phyloP scores from a whole-genome alignment of 2,329 filamentous ascomycete species.

The Stagonosporopsis tanaceti region DNA sequence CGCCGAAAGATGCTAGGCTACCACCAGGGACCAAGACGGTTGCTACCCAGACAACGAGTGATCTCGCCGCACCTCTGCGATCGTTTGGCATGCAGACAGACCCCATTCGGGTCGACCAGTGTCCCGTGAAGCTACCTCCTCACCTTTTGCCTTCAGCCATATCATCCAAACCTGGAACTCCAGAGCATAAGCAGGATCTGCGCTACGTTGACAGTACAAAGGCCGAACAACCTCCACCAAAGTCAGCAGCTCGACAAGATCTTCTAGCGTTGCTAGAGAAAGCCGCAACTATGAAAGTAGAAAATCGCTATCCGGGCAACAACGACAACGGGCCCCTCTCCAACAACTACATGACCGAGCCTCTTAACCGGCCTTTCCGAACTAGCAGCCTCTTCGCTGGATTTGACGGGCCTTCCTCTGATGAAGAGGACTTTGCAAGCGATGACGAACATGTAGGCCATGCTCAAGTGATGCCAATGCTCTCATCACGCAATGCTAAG shows the following conservation, averaged over 20 bases:
- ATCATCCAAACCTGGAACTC: slow-evolving; percentile 58
- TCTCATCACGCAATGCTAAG: slow-evolving; percentile 57
- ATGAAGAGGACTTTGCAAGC: slow-evolving; percentile 61
- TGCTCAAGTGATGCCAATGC: slow-evolving; percentile 55
- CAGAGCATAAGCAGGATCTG: slow-evolving; percentile 37
- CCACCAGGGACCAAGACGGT: slow-evolving; percentile 83
- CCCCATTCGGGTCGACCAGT: slow-evolving; percentile 83
- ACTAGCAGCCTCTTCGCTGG: slow-evolving; percentile 88
- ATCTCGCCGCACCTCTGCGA: slow-evolving; percentile 55
- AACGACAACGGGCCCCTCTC: slow-evolving; percentile 81
- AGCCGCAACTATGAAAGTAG: slow-evolving; percentile 48
- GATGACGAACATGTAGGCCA: slow-evolving; percentile 68
- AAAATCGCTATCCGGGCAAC: slow-evolving; percentile 77
- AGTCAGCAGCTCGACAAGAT: slow-evolving; percentile 39
- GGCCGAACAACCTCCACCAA: slow-evolving; percentile 25
- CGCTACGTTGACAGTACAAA: slow-evolving; percentile 22
- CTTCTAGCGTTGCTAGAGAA: slow-evolving; percentile 41
- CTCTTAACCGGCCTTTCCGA: slow-evolving; percentile 72
- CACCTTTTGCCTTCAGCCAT: slow-evolving; percentile 84
- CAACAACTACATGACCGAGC: slow-evolving; percentile 62
- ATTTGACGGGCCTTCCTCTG: slow-evolving; percentile 72
- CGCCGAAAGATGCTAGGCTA: slow-evolving; percentile 77
- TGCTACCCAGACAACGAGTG: slow-evolving; percentile 76
- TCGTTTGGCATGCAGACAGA: slow-evolving; percentile 83
- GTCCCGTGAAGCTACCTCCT: slow-evolving; percentile 75